Conservation (phyloP, 2,329 filamentous ascomycete species). For the Xylaria sp. region DNA sequence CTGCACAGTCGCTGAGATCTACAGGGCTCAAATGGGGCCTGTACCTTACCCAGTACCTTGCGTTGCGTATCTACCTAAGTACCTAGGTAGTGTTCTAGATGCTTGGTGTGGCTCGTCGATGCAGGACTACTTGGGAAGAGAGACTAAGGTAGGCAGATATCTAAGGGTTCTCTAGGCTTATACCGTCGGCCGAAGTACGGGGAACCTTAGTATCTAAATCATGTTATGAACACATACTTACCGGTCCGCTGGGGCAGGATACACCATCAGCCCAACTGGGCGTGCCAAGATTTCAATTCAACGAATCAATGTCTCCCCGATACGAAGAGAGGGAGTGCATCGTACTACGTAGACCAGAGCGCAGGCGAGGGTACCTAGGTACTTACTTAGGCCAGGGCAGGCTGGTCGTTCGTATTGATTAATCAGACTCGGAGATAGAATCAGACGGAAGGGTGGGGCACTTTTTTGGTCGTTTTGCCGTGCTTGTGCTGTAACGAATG, state of each 20-base stretch:
- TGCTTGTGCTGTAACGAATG: not conserved
- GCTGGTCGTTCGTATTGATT: not conserved
- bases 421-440: not conserved
- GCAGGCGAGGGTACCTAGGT: not conserved
- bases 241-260: not conserved
- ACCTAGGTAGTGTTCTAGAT: too few species aligned
- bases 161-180: too few species aligned
- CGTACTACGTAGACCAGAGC: not conserved
- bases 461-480: too few species aligned
- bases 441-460: constrained; percentile 1
- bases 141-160: too few species aligned
- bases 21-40: not conserved
- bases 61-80: too few species aligned
- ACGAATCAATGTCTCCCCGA: not conserved
- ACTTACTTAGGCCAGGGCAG: too few species aligned
- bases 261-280: not conserved
- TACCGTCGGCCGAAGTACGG: too few species aligned
- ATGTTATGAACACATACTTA: too few species aligned
- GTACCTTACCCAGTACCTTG: not conserved
- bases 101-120: not conserved
- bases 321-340: not conserved
- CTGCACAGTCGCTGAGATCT: not conserved
- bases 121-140: too few species aligned
- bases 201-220: too few species aligned
- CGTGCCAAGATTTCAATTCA: not conserved